Percentiles rank a stretch among this genome's conserved stretches.
These are phyloP conservation scores for Alternaria brassicae DNA, from an alignment of 2,329 filamentous ascomycete species.

Conservation along the genomic window DNA sequence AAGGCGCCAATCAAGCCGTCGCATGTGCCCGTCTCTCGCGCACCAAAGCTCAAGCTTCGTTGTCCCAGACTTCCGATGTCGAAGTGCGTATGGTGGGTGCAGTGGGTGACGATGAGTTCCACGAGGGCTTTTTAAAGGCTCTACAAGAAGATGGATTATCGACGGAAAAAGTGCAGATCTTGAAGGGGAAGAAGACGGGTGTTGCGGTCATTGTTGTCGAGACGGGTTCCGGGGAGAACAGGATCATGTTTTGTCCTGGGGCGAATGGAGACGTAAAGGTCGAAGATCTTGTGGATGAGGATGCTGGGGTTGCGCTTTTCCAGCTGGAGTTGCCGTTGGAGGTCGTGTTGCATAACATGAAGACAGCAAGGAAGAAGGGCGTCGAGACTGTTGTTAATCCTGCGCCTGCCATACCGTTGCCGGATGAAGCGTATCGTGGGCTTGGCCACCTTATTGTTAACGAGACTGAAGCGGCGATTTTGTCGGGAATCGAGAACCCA, in stretches of 20 bases:
- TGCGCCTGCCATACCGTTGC: constrained; percentile 73
- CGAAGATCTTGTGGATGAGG: constrained; percentile 49
- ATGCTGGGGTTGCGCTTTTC: constrained; percentile 54
- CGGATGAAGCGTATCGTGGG: constrained; percentile 68
- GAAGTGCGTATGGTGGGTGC: constrained; percentile 59
- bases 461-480: constrained; percentile 83
- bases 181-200: constrained; percentile 56
- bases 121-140: constrained; percentile 50
- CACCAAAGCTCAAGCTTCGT: constrained; percentile 43
- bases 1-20: constrained; percentile 95
- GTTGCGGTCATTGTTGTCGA: constrained; percentile 60
- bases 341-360: constrained; percentile 51
- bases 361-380: constrained; percentile 41
- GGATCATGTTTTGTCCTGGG: constrained; percentile 57
- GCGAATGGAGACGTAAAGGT: constrained; percentile 54
- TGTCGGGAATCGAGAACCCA: constrained; percentile 62
- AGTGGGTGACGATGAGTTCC: constrained; percentile 57
- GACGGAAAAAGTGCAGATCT: constrained; percentile 47
- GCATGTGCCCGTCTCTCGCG: constrained; percentile 84
- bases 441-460: constrained; percentile 86
- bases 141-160: constrained; percentile 56
- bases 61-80: constrained; percentile 40
- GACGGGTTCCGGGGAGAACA: constrained; percentile 56
- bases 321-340: constrained; percentile 57
- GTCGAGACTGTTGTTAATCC: constrained; percentile 79